Evolutionary conservation across 1,284 basidiomycete genomes (phyloP).

Genomic region (Mycosarcoma mackinlayi): DNA sequence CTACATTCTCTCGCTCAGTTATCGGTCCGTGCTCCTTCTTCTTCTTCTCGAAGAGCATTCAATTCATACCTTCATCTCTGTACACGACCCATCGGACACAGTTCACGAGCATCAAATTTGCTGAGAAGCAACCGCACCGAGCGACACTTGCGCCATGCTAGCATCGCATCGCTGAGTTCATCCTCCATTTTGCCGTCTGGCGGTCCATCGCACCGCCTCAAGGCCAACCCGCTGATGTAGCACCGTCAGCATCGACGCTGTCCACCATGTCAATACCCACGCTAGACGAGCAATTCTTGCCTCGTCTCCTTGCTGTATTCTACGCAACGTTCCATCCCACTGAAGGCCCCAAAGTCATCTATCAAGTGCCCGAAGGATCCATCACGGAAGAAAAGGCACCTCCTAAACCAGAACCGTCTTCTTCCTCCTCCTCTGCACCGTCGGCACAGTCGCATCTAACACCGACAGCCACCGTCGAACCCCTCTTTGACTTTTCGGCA

Average conservation of each 20-base stretch:
- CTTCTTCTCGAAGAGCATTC: not conserved
- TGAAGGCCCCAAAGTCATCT: constrained; percentile 85
- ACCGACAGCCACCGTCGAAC: constrained; percentile 26
- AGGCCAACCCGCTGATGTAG: too few species aligned
- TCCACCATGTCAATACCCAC: constrained; percentile 41
- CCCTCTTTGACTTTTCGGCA: constrained; percentile 88
- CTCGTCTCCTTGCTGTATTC: constrained; percentile 83
- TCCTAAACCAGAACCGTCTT: constrained; percentile 8
- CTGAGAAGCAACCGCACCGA: too few species aligned
- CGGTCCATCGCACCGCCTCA: not conserved
- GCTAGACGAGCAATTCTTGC: constrained; percentile 63
- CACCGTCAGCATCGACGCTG: too few species aligned
- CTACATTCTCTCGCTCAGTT: not conserved
- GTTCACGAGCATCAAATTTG: too few species aligned
- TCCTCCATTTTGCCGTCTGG: not conserved
- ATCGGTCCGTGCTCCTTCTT: not conserved
- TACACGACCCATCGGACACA: too few species aligned
- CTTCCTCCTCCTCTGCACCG: not conserved
- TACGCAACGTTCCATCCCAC: constrained; percentile 85
- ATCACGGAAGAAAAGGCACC: constrained; percentile 30
- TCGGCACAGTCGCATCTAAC: constrained; percentile 5
- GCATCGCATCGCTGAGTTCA: not conserved
- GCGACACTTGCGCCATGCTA: not conserved
- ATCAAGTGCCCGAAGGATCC: constrained; percentile 85
- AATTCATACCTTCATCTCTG: too few species aligned